Percentiles rank a stretch among this genome's conserved stretches.
Evolutionary conservation across 176 grass and related monocot species (phyloP).

Genomic region (Oryza brachyantha): DNA sequence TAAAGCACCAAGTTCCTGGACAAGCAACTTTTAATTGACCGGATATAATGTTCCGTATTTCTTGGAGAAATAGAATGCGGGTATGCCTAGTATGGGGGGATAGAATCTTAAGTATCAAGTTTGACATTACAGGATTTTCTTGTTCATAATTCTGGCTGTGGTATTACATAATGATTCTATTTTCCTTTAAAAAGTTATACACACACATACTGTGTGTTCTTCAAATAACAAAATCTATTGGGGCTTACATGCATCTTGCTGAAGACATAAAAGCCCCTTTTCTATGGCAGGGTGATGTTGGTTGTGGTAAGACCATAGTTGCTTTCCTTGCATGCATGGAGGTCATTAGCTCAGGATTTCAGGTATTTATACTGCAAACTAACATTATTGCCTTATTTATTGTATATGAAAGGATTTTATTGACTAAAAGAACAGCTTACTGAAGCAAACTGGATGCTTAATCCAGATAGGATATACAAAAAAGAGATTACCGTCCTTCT

Average conservation of each 20-base stretch:
- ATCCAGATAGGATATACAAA: constrained; percentile 13
- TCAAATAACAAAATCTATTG: background rate
- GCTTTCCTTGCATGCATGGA: constrained; percentile 97
- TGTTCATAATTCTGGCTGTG: constrained; percentile 18
- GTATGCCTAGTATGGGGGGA: too few relatives aligned
- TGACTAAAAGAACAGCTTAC: background rate
- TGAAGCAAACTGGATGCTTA: constrained; percentile 22
- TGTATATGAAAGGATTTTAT: constrained; percentile 21
- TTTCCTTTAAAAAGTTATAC: constrained; percentile 11
- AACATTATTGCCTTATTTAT: constrained; percentile 26
- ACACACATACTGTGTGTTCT: too few relatives aligned
- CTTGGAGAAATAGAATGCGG: background rate
- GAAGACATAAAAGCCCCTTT: constrained; percentile 13
- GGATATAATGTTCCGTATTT: background rate
- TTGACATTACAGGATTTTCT: background rate
- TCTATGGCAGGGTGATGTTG: constrained; percentile 86
- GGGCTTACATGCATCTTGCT: constrained; percentile 32
- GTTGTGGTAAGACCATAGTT: constrained; percentile 95
- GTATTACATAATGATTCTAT: constrained; percentile 7
- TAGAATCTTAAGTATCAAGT: background rate
- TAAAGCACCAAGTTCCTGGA: background rate
- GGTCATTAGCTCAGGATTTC: constrained; percentile 90
- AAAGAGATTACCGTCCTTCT: constrained; percentile 4
- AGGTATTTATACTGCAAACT: constrained; percentile 47
- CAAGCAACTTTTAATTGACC: background rate